Evolutionary conservation across 192 early-diverging fungal species (phyloP), one percentile per base, ranked within the genome.

Genomic region (Rhizoclosmatium globosum): DNA sequence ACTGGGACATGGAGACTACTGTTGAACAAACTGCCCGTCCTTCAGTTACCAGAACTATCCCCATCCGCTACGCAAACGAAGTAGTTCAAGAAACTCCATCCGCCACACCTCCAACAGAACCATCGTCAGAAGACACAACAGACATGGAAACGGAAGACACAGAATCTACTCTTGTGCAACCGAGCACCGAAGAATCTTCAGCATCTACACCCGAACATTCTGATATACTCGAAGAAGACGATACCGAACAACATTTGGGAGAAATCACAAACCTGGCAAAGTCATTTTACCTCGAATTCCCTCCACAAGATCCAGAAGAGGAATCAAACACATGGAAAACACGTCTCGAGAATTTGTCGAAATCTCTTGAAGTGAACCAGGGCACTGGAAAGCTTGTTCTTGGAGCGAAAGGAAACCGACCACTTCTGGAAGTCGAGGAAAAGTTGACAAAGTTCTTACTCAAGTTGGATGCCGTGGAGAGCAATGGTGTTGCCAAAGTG

Each of bases 381-480:
- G 60, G 0, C 9, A 62, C 60, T 7, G 21, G 48, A 38, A 74
- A 74, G 46, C 59, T 74, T n/a, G 72, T 64, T n/a, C 38, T 44
- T 9, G 72, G 72, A 17, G 57, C 58, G 41, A 74, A 74, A 46
- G 57, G 59, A 19, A 76, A 76, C 64, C 23, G 31, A 4, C 45
- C n/a, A 13, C 48, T 76, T 1, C 23, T 76, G 23, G 74, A 76
- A 46, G 64, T 67, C 23, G 74, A 76, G 48, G 74, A 76, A 61
- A 47, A 48, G 44, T 47, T 76, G 61, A 76, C 74, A 11, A 76
- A 67, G 60, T 31, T 66, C 9, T 39, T 76, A 38, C 64, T 76
- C 2, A 44, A n/a, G 62, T 11, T 45, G 0, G 74, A 76, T 56
- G 42, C 17, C 2, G 41, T 76, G 11, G 62, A 66, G 48, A 67